These are phyloP conservation scores for Azolla pinnata DNA, from an alignment of 75 land plant genomes.

Conservation along the genomic window DNA sequence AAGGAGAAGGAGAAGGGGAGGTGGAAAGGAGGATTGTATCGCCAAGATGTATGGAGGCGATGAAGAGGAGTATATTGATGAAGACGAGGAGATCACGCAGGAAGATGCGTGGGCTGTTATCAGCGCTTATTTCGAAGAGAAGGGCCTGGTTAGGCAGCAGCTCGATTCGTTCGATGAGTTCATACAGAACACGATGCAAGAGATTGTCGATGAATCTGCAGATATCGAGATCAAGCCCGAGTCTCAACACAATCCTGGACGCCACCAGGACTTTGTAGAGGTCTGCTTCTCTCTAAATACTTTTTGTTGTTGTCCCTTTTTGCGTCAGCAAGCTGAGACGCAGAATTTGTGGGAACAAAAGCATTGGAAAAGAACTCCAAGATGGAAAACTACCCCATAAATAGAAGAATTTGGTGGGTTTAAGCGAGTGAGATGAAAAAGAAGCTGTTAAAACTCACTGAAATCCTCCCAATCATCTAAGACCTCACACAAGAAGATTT, in stretches of 20 bases:
- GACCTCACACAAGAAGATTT: too few relatives aligned
- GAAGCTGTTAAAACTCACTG: too few relatives aligned
- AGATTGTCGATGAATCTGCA: constrained; percentile 93
- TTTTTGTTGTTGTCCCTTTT: too few relatives aligned
- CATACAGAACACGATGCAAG: constrained; percentile 99
- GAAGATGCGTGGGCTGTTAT: constrained; percentile 99
- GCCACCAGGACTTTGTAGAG: constrained; percentile 65
- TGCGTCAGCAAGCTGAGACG: too few relatives aligned
- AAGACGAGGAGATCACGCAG: constrained; percentile 91
- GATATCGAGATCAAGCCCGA: constrained; percentile 93
- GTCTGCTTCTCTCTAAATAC: constrained; percentile 19
- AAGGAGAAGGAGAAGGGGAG: too few relatives aligned
- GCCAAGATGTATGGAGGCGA: constrained; percentile 34
- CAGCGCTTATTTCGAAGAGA: constrained; percentile 98
- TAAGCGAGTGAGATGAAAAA: too few relatives aligned
- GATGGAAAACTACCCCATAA: too few relatives aligned
- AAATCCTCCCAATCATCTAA: too few relatives aligned
- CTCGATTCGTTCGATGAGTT: constrained; percentile 99
- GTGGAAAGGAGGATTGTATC: too few relatives aligned
- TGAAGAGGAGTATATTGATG: constrained; percentile 36
- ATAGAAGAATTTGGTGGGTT: too few relatives aligned
- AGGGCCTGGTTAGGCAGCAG: constrained; percentile 95
- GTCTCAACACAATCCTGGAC: constrained; percentile 97
- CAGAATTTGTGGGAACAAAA: too few relatives aligned
- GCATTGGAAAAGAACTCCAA: too few relatives aligned